Base-by-base conservation (phyloP, 108 stramenopile species). In the Cyclotella baltica region DNA sequence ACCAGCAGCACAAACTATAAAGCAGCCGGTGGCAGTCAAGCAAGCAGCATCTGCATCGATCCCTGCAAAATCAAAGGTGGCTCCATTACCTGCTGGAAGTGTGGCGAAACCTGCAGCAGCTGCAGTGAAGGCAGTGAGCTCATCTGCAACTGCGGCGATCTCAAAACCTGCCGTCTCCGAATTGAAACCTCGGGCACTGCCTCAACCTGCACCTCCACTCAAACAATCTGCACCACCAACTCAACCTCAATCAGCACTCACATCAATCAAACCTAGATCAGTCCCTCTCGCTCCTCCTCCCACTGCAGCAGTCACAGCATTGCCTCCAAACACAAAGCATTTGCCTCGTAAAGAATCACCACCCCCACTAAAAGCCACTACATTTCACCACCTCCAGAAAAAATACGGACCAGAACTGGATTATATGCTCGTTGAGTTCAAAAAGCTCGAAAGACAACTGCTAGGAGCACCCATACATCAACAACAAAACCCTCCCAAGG, bases 391-490 rank as follows among this genome's bases (percentile, higher is more conserved):
- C 53, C 79, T 94, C 11, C 77, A 79, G 9, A 73, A 67, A 25
- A 95, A 92, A 68, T 95, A 92, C 67, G 51, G 76, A 11, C 67
- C 78, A 18, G 91, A 95, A 76, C 82, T 95, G 18, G 83, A 92
- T 62, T 95, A 92, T 75, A 95, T 95, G 93, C 85, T 90, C 0
- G 53, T 84, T 46, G 93, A 95, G 72, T 95, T 95, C 78, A 81
- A 83, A 72, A 95, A 92, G 69, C 76, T 95, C 18, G 93, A 95
- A 70, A 67, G 88, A 9, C 93, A 95, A 67, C 72, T 95, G 1
- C 70, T 95, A 35, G 91, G 93, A 16, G 90, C 90, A 29, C 80
- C 80, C 5, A 46, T 66, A n/a, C 66, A 48, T 77, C 68, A 56
- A 25, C 77, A 16, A 5, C 78, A 52, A 25, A 35, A 37, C 37